Base-by-base conservation (phyloP, 108 stramenopile species). In the Phaeodactylum tricornutum region DNA sequence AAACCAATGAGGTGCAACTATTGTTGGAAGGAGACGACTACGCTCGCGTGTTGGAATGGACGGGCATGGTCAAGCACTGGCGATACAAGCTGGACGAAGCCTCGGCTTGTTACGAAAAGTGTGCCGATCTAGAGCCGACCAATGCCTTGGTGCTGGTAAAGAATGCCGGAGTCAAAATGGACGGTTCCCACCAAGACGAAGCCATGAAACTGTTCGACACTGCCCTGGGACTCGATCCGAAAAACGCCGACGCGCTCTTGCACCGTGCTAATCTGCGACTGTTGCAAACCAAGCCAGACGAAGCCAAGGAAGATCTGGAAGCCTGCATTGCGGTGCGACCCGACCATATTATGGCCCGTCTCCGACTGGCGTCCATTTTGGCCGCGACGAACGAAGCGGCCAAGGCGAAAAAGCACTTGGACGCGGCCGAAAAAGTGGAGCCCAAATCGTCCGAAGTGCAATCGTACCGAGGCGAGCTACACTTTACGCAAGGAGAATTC, bases 121-220 rank as follows among this genome's bases (percentile, higher is more conserved):
- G 81, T 48, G 59, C 71, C 11, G 76, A 77, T 14, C 54, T 86
- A 58, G 87, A 88, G 47, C 87, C 92, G 20, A 69, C 64, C 16
- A 93, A 87, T 60, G 74, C 83, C 2, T 71, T 81, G 51, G 39
- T 93, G 37, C 34, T 89, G 52, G 92, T 93, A 21, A 93, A 89
- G 51, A 59, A 77, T 56, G 92, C 92, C 14, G 87, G 92, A 5
- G 84, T 93, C 7, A 71, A 81, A 53, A 93, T 93, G 92, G 92
- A 93, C 47, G 80, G 51, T 29, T 59, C 59, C 6, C 57, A 83
- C 4, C 76, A 80, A n/a, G 50, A 71, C 2, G 67, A 72, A 25
- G 87, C 92, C 4, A 55, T 84, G 37, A 50, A 60, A 23, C 57
- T 88, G 1, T 93, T 93, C 52, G 76, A 76, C 21, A 54, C 64